phyloP scores from a whole-genome alignment of 2,329 filamentous ascomycete species.

The Pyricularia grisea region DNA sequence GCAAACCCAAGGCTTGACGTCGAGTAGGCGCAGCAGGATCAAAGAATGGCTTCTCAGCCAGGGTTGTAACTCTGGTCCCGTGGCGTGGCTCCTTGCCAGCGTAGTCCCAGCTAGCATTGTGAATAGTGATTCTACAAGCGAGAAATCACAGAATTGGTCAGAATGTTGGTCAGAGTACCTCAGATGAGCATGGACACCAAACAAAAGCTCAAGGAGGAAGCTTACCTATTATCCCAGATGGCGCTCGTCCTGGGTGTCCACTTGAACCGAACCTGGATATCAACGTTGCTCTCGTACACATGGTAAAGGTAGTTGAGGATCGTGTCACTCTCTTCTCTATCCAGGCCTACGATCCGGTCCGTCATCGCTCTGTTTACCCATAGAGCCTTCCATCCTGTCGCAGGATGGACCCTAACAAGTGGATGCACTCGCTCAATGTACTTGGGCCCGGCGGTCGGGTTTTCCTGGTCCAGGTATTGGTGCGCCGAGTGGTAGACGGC shows the following conservation, averaged over 20 bases:
- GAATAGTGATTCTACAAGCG: conserved; percentile 50
- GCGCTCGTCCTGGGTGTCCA: conserved; percentile 61
- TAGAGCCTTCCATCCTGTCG: conserved; percentile 62
- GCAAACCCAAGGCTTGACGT: conserved; percentile 55
- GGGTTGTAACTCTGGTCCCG: conserved; percentile 60
- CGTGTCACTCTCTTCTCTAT: conserved; percentile 58
- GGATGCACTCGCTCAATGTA: conserved; percentile 60
- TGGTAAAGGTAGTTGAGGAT: conserved; percentile 59
- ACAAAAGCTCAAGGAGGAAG: conserved; percentile 10
- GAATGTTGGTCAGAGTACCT: neutral
- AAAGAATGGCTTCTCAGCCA: conserved; percentile 65
- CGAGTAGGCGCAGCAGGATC: conserved; percentile 54
- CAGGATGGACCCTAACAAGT: conserved; percentile 60
- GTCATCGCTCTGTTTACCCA: conserved; percentile 67
- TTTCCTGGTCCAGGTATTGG: conserved; percentile 54
- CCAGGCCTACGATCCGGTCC: conserved; percentile 56
- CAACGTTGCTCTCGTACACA: conserved; percentile 59
- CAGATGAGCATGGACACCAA: no score
- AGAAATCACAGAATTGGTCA: conserved; percentile 14
- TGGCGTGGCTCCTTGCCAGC: conserved; percentile 55
- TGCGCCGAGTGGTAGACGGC: conserved; percentile 60
- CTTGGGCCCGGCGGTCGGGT: conserved; percentile 52
- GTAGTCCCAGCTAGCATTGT: conserved; percentile 69
- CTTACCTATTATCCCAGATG: conserved; percentile 54
- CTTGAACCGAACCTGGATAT: conserved; percentile 63